Base-by-base conservation (phyloP, 2,329 filamentous ascomycete species). In the Xylariaceae sp. region DNA sequence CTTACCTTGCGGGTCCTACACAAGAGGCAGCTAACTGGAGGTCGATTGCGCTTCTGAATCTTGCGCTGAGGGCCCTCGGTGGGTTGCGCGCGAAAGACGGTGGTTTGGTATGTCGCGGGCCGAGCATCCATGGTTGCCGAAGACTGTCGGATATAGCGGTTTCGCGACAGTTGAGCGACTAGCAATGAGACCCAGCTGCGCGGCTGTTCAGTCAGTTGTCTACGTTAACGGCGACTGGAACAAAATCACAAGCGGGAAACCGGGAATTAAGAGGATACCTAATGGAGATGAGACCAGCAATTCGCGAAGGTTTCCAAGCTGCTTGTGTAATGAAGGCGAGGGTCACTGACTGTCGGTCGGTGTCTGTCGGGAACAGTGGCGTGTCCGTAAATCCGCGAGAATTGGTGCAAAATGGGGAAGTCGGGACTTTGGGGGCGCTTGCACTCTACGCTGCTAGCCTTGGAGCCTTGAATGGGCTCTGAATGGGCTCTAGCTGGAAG, bases 41-140 rank as follows among this genome's bases (percentile, higher is more conserved):
- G 62, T 31, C 62, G 55, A 47, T 64, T 64, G 42, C 62, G 60
- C 51, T 62, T 63, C 45, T 64, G 61, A 12, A 63, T 63, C 54
- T 64, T 64, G 29, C 62, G 60, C 42, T 61, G 60, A 29, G 54
- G 42, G 38, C 57, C 59, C 38, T 63, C 57, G 37, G 51, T 55
- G 26, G 59, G 59, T 39, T 63, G 61, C 17, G 62, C 62, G 45
- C 62, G 61, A 49, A 64, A 64, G 50, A 64, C 62, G 45, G 53
- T 61, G 40, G 61, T 63, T 45, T 61, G 57, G 34, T 58, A 63
- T 33, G 49, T 50, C 41, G 56, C 53, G 48, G 52, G 54, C 49
- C 52, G 53, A 44, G 52, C 46, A 33, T 63, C 60, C 60, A 62
- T 62, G 30, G 38, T 47, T 45, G 44, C 16, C 49, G 44, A 45